phyloP scores from a whole-genome alignment of 192 early-diverging fungal genomes.

The Coemansia sp. region DNA sequence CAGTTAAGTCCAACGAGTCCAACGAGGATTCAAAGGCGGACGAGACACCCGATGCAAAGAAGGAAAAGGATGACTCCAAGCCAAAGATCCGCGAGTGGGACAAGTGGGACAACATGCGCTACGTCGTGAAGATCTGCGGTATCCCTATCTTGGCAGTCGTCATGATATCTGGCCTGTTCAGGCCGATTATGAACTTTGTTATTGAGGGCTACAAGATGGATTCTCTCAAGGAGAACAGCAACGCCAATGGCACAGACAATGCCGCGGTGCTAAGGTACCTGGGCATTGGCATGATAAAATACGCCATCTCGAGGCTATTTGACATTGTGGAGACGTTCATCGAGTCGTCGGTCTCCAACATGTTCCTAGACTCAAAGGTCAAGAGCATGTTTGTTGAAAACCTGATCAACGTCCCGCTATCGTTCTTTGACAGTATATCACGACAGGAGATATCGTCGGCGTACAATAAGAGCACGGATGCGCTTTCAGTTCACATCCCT shows the following conservation, averaged over 20 bases:
- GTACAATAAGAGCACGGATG: conserved; percentile 19
- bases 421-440: conserved; percentile 39
- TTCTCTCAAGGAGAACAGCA: conserved; percentile 19
- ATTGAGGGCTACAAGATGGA: conserved; percentile 21
- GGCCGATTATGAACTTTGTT: conserved; percentile 22
- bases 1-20: not conserved
- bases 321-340: not conserved
- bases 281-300: conserved; percentile 18
- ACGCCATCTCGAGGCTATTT: not conserved
- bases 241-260: not conserved
- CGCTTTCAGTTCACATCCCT: conserved; percentile 13
- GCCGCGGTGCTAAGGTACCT: conserved; percentile 23
- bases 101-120: conserved; percentile 31
- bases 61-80: not conserved
- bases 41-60: not conserved
- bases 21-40: not conserved
- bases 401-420: conserved; percentile 33
- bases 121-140: conserved; percentile 28
- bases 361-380: conserved; percentile 13
- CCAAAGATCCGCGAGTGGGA: conserved; percentile 20
- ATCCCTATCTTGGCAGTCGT: conserved; percentile 10
- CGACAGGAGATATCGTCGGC: conserved; percentile 23
- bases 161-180: conserved; percentile 24
- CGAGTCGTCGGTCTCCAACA: not conserved
- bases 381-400: conserved; percentile 22